Conservation (phyloP, 805 yeast species). For the Yarrowia sp. region DNA sequence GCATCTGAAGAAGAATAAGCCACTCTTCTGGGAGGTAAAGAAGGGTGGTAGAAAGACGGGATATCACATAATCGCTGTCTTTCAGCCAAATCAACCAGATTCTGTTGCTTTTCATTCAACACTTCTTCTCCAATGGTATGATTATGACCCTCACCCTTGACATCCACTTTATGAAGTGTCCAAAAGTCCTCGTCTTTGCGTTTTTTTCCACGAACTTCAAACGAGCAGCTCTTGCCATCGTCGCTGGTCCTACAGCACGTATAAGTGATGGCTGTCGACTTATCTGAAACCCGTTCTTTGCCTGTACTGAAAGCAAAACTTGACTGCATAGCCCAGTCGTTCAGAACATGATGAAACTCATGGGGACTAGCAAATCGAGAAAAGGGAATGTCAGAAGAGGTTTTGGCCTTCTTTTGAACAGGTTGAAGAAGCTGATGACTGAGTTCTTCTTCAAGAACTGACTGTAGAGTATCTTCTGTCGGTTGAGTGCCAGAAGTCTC, state of each 20-base stretch:
- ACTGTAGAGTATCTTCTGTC: neutral
- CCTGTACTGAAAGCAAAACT: constrained; percentile 7
- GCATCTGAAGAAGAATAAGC: constrained; percentile 13
- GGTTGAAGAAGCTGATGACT: neutral
- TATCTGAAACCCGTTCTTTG: neutral
- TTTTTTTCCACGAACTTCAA: constrained; percentile 4
- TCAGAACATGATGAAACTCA: constrained; percentile 27
- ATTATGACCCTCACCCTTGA: constrained; percentile 8
- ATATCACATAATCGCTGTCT: constrained; percentile 12
- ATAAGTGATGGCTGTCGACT: constrained; percentile 1
- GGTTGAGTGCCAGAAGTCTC: neutral
- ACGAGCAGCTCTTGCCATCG: neutral
- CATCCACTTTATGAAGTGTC: constrained; percentile 15
- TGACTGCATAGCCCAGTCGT: constrained; percentile 11
- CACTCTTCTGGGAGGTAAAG: constrained; percentile 6
- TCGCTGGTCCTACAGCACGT: constrained; percentile 4
- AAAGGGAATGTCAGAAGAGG: neutral
- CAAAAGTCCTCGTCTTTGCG: constrained; percentile 32
- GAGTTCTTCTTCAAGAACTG: neutral
- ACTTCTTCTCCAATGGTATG: neutral
- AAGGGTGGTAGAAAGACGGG: constrained; percentile 11
- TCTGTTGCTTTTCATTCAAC: neutral
- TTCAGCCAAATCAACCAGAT: neutral
- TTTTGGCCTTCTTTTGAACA: neutral
- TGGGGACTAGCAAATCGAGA: constrained; percentile 1